Percentiles rank a stretch among this genome's conserved stretches.
phyloP scores from a whole-genome alignment of 305 asterid species.

The Striga hermonthica region DNA sequence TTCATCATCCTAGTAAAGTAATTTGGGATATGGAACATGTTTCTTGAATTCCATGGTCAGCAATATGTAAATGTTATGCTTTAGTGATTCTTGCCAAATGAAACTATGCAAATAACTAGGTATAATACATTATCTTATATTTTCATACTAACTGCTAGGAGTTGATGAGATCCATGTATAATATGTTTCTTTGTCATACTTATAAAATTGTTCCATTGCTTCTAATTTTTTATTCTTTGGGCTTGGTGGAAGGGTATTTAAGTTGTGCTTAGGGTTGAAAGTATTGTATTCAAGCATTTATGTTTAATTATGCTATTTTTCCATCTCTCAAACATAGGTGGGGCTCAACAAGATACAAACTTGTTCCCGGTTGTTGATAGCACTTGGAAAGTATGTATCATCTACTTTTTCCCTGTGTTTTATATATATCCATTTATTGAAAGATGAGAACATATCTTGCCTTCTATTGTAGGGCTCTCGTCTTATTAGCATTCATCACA shows the following conservation, averaged over 20 bases:
- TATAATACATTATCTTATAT: background rate
- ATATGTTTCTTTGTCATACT: background rate
- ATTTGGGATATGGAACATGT: slow-evolving; percentile 2
- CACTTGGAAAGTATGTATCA: slow-evolving; percentile 75
- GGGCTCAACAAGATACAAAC: slow-evolving; percentile 59
- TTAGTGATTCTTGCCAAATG: slow-evolving; percentile 16
- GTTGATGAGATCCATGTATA: slow-evolving; percentile 17
- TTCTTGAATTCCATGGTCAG: background rate
- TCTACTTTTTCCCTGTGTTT: slow-evolving; percentile 12
- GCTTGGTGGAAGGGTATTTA: too few species aligned
- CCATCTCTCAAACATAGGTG: slow-evolving; percentile 45
- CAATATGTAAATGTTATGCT: slow-evolving; percentile 18
- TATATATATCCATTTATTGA: slow-evolving; percentile 16
- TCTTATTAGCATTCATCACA: slow-evolving; percentile 14
- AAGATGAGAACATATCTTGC: slow-evolving; percentile 14
- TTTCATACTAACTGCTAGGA: slow-evolving; percentile 9
- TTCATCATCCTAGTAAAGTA: slow-evolving; percentile 16
- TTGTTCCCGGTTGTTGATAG: slow-evolving; percentile 89
- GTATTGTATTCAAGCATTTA: slow-evolving; percentile 17
- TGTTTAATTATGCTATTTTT: slow-evolving; percentile 22
- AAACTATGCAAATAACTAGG: slow-evolving; percentile 3
- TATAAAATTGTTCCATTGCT: background rate
- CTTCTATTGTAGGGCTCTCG: slow-evolving; percentile 4
- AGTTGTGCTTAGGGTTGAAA: slow-evolving; percentile 16
- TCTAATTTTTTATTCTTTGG: background rate